These are phyloP conservation scores for Fraxinus excelsior DNA, from an alignment of 257 asterid species.

Conservation along the genomic window DNA sequence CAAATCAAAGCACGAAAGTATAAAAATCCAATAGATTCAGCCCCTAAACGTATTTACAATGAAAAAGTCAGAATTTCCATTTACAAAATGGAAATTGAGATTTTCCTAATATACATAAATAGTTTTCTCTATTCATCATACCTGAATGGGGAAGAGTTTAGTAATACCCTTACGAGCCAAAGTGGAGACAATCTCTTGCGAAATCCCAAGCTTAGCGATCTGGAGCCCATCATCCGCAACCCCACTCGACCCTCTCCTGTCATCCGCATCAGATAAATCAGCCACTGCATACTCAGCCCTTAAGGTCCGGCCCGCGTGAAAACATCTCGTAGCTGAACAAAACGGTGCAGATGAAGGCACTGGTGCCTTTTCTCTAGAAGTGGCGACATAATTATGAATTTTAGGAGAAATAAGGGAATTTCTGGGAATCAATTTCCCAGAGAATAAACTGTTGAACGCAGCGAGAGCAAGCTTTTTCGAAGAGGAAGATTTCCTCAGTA, in stretches of 20 bases:
- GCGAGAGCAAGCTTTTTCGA: slow-evolving; percentile 42
- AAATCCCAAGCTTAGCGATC: slow-evolving; percentile 78
- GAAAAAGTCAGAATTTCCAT: not conserved
- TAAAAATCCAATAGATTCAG: not conserved
- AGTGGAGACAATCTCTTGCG: slow-evolving; percentile 59
- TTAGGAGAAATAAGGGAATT: slow-evolving; percentile 15
- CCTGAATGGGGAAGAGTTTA: slow-evolving; percentile 97
- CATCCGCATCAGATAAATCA: slow-evolving; percentile 58
- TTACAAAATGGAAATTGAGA: not conserved
- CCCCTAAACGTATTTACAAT: not conserved
- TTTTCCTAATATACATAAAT: not conserved
- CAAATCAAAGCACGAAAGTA: not conserved
- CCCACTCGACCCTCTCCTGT: slow-evolving; percentile 35
- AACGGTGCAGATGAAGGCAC: slow-evolving; percentile 12
- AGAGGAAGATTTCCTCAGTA: not conserved
- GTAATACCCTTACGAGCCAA: slow-evolving; percentile 68
- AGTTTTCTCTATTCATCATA: slow-evolving; percentile 14
- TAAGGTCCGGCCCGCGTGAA: slow-evolving; percentile 50
- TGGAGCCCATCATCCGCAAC: slow-evolving; percentile 78
- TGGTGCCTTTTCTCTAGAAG: not conserved
- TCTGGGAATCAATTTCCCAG: slow-evolving; percentile 29
- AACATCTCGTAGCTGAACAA: slow-evolving; percentile 34
- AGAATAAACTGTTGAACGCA: slow-evolving; percentile 43
- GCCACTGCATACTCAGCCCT: slow-evolving; percentile 60
- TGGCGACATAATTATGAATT: slow-evolving; percentile 24